Evolutionary conservation across 805 yeast species (phyloP), one percentile per base, ranked within the genome.

Genomic region (Cyberlindnera suaveolens): DNA sequence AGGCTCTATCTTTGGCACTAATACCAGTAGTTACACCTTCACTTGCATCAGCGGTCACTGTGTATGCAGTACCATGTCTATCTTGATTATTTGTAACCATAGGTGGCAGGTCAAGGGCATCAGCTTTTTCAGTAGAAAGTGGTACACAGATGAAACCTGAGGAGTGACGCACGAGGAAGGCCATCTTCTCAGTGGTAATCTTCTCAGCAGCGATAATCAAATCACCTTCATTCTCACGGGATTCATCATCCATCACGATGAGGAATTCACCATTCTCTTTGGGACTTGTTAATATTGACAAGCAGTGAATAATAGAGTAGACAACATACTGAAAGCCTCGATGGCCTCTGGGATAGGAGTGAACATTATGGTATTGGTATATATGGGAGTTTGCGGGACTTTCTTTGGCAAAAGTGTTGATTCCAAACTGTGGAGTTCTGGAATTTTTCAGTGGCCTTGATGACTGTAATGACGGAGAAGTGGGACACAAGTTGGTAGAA

Each of bases 201-300:
- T 70, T 70, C 51, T 84, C 79, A 32, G 96, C 99, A n/a, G 98
- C 95, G 39, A 86, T 82, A 54, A 93, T 88, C 58, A 93, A 72
- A 61, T 93, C 99, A 41, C 99, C 99, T 67, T 93, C 99, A 63
- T 93, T 93, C 64, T 93, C 99, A 54, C 99, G 80, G 59, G 76
- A 76, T 63, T 88, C 97, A 60, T 93, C 96, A 63, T 93, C 99
- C 85, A 93, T 85, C n/a, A 93, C 99, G 38, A 93, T 77, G 38
- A 93, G 71, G 57, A 91, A 89, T 62, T 88, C 61, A 32, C 61
- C 61, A 19, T 54, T 55, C 40, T 52, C 58, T 53, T 29, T 29
- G 34, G 38, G 11, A 15, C 15, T 9, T 16, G 47, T 46, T 45
- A 47, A 44, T 41, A 17, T n/a, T 11, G 18, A 10, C 11, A 4